Conservation (phyloP, 768 basidiomycete species). For the Leucocoprinus birnbaumii region DNA sequence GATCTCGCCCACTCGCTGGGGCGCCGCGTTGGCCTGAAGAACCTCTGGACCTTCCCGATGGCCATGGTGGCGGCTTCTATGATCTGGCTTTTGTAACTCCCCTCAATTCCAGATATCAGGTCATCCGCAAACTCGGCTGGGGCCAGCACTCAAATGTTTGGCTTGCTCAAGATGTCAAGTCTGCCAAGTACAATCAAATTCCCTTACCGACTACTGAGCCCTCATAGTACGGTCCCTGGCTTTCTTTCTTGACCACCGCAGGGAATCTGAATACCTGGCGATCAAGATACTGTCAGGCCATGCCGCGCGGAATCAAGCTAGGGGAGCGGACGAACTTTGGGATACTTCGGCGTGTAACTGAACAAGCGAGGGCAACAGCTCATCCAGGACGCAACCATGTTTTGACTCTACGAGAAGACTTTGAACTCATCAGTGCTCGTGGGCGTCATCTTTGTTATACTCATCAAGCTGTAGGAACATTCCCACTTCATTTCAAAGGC, state of each 20-base stretch:
- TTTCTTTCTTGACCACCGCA: neutral
- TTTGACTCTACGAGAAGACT: constrained; percentile 76
- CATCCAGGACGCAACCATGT: constrained; percentile 62
- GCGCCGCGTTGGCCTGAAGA: neutral
- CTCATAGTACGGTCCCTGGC: neutral
- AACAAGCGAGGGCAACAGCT: neutral
- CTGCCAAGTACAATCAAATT: constrained; percentile 6
- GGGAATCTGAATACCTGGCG: constrained; percentile 41
- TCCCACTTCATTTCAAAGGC: constrained; percentile 55
- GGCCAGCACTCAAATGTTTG: constrained; percentile 46
- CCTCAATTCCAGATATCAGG: constrained; percentile 32
- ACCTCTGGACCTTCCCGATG: neutral
- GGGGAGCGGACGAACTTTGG: neutral
- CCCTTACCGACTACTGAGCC: neutral
- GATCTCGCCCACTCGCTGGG: neutral
- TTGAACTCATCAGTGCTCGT: constrained; percentile 72
- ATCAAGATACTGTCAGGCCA: constrained; percentile 48
- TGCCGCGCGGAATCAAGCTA: neutral
- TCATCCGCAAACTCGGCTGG: constrained; percentile 57
- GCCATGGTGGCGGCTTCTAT: neutral
- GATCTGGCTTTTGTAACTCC: neutral
- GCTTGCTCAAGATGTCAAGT: constrained; percentile 33
- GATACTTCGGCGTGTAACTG: constrained; percentile 30
- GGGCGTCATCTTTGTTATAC: constrained; percentile 84
- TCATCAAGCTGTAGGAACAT: constrained; percentile 79